Evolutionary conservation across 176 grass and related monocot species (phyloP).

Genomic region (Carex pumila): DNA sequence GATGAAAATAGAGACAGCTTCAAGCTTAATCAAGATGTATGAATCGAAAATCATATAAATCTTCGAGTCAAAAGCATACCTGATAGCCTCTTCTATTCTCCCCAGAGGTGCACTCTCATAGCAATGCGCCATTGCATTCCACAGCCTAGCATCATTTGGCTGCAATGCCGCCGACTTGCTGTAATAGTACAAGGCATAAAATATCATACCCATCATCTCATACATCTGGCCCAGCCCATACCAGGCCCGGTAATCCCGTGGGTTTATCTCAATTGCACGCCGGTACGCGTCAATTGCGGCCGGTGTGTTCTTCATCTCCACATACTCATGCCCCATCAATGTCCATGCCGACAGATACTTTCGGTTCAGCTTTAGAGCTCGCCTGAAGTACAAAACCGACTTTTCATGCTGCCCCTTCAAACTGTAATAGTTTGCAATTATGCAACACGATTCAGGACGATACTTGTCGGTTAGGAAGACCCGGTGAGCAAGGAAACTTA

Average conservation of each 20-base stretch:
- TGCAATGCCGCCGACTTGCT: slow-evolving; percentile 77
- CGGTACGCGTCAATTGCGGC: slow-evolving; percentile 95
- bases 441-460: slow-evolving; percentile 89
- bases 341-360: slow-evolving; percentile 99
- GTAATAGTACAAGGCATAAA: slow-evolving; percentile 91
- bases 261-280: slow-evolving; percentile 94
- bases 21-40: neutral
- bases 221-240: slow-evolving; percentile 99
- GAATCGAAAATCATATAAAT: neutral
- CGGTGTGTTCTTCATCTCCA: slow-evolving; percentile 95
- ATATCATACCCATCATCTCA: slow-evolving; percentile 98
- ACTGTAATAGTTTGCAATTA: slow-evolving; percentile 99
- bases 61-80: neutral
- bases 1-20: neutral
- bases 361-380: slow-evolving; percentile 84
- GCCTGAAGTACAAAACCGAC: slow-evolving; percentile 79
- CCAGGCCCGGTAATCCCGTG: slow-evolving; percentile 93
- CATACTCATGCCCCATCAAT: slow-evolving; percentile 97
- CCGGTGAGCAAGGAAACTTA: slow-evolving; percentile 95
- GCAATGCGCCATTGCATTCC: slow-evolving; percentile 99
- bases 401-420: slow-evolving; percentile 95
- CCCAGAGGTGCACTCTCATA: slow-evolving; percentile 87
- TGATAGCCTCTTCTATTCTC: slow-evolving; percentile 90
- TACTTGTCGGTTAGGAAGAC: slow-evolving; percentile 98
- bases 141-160: slow-evolving; percentile 85